These are phyloP conservation scores for Tolypocladium sp. DNA, from an alignment of 2,329 filamentous ascomycete species.

Conservation along the genomic window DNA sequence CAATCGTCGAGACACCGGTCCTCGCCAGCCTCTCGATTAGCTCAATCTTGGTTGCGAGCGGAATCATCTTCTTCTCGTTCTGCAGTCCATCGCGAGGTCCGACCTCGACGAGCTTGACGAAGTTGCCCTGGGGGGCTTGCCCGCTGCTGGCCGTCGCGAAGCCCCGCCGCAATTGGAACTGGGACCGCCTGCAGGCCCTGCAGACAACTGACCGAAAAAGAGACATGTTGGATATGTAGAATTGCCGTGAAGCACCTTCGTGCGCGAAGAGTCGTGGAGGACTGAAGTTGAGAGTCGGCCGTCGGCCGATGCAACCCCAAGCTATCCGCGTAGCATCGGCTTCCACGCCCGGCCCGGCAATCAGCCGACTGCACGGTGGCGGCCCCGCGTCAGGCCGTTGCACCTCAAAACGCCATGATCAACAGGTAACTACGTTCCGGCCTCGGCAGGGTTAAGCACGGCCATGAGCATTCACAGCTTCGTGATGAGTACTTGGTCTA, in stretches of 20 bases:
- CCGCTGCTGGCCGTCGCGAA: constrained; percentile 29
- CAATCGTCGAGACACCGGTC: constrained; percentile 65
- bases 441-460: not conserved
- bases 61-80: constrained; percentile 67
- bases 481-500: not conserved
- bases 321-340: constrained; percentile 21
- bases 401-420: not conserved
- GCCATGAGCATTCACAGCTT: not conserved
- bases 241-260: constrained; percentile 2
- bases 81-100: constrained; percentile 81
- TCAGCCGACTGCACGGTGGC: constrained; percentile 2
- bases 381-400: not conserved
- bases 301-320: not conserved
- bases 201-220: constrained; percentile 27
- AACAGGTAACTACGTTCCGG: not conserved
- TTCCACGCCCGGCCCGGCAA: constrained; percentile 7
- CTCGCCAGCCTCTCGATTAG: constrained; percentile 59
- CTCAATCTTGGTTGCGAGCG: constrained; percentile 66
- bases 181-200: constrained; percentile 26
- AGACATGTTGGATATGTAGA: constrained; percentile 17
- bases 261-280: constrained; percentile 2
- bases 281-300: not conserved
- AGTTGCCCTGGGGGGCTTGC: constrained; percentile 26
- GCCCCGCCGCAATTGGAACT: constrained; percentile 20
- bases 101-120: constrained; percentile 66